Evolutionary conservation across 805 yeast species (phyloP).

Genomic region (Ogataea corticis): DNA sequence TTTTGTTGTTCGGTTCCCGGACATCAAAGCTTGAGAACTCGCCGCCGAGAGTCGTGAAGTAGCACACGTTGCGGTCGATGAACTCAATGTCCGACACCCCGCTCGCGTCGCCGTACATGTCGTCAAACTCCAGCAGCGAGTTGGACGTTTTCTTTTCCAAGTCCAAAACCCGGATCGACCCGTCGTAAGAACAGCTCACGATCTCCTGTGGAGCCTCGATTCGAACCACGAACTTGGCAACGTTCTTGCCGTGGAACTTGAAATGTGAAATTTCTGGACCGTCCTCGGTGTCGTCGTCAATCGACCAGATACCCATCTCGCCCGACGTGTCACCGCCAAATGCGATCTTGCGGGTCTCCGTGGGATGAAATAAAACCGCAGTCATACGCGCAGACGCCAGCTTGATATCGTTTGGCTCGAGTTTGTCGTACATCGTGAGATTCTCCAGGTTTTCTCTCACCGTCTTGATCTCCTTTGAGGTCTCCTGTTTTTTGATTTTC

Average conservation of each 20-base stretch:
- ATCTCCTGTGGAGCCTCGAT: constrained; percentile 54
- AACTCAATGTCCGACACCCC: constrained; percentile 79
- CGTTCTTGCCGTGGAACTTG: constrained; percentile 73
- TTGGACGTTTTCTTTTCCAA: constrained; percentile 56
- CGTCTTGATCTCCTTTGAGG: constrained; percentile 43
- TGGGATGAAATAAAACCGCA: constrained; percentile 75
- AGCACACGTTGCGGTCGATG: constrained; percentile 57
- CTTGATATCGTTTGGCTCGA: constrained; percentile 70
- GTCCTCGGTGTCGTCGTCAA: constrained; percentile 42
- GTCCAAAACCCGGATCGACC: constrained; percentile 75
- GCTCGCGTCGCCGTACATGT: constrained; percentile 50
- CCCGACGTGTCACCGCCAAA: constrained; percentile 92
- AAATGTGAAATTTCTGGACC: constrained; percentile 61
- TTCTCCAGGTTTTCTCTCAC: constrained; percentile 55
- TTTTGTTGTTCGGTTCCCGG: constrained; percentile 36
- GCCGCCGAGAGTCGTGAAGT: constrained; percentile 78
- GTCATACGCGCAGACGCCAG: constrained; percentile 74
- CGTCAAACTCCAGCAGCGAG: constrained; percentile 59
- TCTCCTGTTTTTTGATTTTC: constrained; percentile 41
- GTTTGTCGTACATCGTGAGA: constrained; percentile 52
- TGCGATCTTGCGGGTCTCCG: constrained; percentile 57
- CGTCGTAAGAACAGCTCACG: constrained; percentile 81
- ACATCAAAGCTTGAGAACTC: constrained; percentile 74
- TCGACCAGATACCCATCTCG: constrained; percentile 85
- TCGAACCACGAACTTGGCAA: constrained; percentile 54